phyloP scores from a whole-genome alignment of 495 filamentous ascomycete species.

The Trypethelium eluteriae region DNA sequence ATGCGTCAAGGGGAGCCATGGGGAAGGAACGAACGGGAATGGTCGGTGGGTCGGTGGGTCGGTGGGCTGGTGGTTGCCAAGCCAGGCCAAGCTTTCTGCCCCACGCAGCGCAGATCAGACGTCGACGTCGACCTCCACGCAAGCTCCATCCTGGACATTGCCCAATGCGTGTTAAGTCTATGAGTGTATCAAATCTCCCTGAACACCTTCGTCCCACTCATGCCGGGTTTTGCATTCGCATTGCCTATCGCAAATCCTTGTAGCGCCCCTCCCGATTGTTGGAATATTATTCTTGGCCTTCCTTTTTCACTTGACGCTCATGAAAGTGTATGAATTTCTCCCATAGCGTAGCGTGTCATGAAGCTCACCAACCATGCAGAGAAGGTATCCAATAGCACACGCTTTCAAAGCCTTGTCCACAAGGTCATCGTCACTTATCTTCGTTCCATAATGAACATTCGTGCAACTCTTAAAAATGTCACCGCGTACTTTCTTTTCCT shows the following conservation, averaged over 20 bases:
- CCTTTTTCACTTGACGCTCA: not conserved
- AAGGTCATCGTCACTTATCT: not conserved
- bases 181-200: not conserved
- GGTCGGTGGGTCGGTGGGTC: too few species aligned
- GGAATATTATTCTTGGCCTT: not conserved
- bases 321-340: not conserved
- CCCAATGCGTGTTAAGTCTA: not conserved
- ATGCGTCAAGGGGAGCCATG: too few species aligned
- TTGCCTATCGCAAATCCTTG: not conserved
- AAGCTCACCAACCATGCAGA: slow-evolving; percentile 3
- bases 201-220: not conserved
- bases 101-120: not conserved
- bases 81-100: not conserved
- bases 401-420: not conserved
- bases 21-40: too few species aligned
- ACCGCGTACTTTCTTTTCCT: slow-evolving; percentile 36
- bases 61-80: not conserved
- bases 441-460: slow-evolving; percentile 27
- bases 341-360: not conserved
- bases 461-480: slow-evolving; percentile 31
- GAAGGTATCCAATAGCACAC: not conserved
- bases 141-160: not conserved
- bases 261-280: too few species aligned
- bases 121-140: slow-evolving; percentile 3
- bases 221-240: not conserved